Base-by-base conservation (phyloP, 306 rosid genomes). In the Lathyrus aphaca region DNA sequence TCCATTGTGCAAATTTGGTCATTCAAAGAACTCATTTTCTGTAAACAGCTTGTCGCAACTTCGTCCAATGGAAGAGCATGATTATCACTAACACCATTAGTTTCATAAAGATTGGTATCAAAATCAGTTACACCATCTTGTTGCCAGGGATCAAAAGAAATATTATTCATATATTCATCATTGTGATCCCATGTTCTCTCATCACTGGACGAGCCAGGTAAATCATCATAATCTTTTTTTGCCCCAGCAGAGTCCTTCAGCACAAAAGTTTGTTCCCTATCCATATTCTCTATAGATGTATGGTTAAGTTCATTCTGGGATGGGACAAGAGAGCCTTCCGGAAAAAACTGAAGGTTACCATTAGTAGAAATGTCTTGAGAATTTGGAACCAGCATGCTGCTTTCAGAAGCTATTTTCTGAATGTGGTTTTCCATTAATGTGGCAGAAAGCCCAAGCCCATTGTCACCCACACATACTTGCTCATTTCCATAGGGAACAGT, bases 351-450 rank as follows among this genome's bases (percentile, higher is more conserved):
- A 72, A 71, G 80, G 29, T 77, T 43, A 35, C 45, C 44, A 74
- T 64, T 45, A 56, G 63, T 18, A 73, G 62, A 71, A 64, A 69
- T 60, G 49, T 77, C 74, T 68, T 74, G 42, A 69, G 61, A 56
- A 66, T 75, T 83, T 61, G 74, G 80, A 71, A 75, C 71, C 79
- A 29, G 67, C 53, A 58, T 64, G 70, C 73, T 59, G 39, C 82
- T 80, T 71, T 44, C 82, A 44, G 65, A 73, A 44, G 59, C 71
- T n/a, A 29, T 46, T 40, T 73, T 76, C 49, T 73, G 72, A 39
- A 66, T 25, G 39, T 27, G 76, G 38, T 49, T 81, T 69, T 76
- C 80, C 43, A 64, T 60, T 55, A 68, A 48, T 44, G 59, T 66
- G 37, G 58, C 14, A 1, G 77, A 74, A 64, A 51, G 69, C 64